A percentile compares a stretch with the other conserved stretches of the same genome.
phyloP scores from a whole-genome alignment of 192 early-diverging fungal genomes.

The Linnemannia exigua region DNA sequence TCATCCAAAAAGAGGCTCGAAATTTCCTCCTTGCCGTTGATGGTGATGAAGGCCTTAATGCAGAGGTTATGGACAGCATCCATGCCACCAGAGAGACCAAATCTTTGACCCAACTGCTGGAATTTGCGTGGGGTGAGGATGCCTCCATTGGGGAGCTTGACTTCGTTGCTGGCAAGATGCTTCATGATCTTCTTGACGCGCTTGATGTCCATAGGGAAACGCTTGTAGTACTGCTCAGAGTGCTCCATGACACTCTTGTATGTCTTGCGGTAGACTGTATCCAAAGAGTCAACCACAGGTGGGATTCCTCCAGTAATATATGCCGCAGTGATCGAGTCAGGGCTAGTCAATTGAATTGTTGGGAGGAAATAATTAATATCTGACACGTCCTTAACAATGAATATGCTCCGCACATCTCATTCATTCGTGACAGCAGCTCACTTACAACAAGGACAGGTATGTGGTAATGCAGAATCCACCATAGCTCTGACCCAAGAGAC shows the following conservation, averaged over 20 bases:
- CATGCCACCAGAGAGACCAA: constrained; percentile 76
- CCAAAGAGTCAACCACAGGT: constrained; percentile 72
- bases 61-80: constrained; percentile 72
- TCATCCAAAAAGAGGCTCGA: constrained; percentile 39
- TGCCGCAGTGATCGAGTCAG: constrained; percentile 69
- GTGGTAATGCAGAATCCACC: constrained; percentile 80
- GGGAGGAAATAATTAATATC: background rate
- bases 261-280: constrained; percentile 70
- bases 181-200: constrained; percentile 73
- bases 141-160: constrained; percentile 73
- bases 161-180: constrained; percentile 60
- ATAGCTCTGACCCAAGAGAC: constrained; percentile 76
- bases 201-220: constrained; percentile 71
- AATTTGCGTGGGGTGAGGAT: constrained; percentile 74
- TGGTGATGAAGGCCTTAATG: constrained; percentile 50
- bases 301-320: constrained; percentile 80
- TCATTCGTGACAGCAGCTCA: background rate
- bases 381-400: background rate
- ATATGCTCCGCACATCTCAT: background rate
- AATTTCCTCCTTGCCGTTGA: constrained; percentile 41
- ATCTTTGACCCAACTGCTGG: constrained; percentile 73
- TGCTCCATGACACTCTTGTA: constrained; percentile 73
- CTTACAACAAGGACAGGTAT: constrained; percentile 76
- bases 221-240: constrained; percentile 74
- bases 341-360: constrained; percentile 44